Base-by-base conservation (phyloP, 2,329 filamentous ascomycete species). In the Neopestalotiopsis sp. region DNA sequence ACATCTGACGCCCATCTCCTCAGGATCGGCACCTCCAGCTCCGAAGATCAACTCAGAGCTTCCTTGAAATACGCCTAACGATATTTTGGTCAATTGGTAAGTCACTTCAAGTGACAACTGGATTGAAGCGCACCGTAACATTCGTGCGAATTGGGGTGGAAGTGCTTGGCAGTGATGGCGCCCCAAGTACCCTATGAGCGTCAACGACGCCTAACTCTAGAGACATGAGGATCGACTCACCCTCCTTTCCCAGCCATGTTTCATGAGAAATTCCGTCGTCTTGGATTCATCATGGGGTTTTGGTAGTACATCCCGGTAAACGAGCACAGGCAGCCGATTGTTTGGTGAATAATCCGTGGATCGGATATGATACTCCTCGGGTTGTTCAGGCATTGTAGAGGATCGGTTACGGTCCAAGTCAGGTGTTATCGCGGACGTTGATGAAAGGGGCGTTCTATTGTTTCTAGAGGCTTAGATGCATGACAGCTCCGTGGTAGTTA, bases 61-160 rank as follows among this genome's bases (percentile, higher is more conserved):
- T 4, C 64, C 64, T 30, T 66, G 45, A 13, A 58, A 66, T 24
- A 58, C 24, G 3, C 45, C 45, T 58, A 24, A n/a, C 1, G 3
- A 57, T 10, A 58, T 4, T 42, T 6, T 13, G 24, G 24, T 58
- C 52, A 34, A 9, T 17, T 28, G 24, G 24, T 28, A 28, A 28
- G 24, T 28, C 24, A 28, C 24, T 28, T 28, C 24, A 4, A 28
- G 24, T 28, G 24, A 28, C 24, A 28, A 28, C 1, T 28, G 3
- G 24, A 28, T 28, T 28, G 24, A 59, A 59, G 13, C 59, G n/a
- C 30, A 42, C 64, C 52, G 24, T 66, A 66, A 10, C 64, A 66
- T 20, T 66, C 64, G 40, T 66, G 64, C 10, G 64, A 34, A 1
- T 66, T 66, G 4, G 64, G 64, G 45, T 66, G 64, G 9, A 66